phyloP scores from a whole-genome alignment of 495 filamentous ascomycete genomes.

The Penicillium lividum region DNA sequence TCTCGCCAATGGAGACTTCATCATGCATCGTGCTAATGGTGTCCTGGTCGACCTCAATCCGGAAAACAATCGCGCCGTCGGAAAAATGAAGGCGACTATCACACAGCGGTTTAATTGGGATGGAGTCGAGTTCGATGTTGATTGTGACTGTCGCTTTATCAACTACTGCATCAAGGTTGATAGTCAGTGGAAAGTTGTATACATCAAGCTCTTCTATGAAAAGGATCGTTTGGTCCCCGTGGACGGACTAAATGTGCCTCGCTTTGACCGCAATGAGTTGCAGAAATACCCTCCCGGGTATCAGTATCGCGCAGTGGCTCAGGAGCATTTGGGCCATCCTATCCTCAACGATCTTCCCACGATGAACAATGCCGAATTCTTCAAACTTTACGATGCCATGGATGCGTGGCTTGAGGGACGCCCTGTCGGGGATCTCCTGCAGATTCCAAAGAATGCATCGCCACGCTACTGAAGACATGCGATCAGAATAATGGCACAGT shows the following conservation, averaged over 20 bases:
- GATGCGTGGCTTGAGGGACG: not conserved
- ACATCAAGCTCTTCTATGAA: not conserved
- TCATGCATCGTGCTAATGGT: not conserved
- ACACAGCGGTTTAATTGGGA: not conserved
- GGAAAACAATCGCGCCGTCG: not conserved
- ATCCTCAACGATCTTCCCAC: not conserved
- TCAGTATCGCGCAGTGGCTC: not conserved
- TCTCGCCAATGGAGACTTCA: conserved; percentile 2
- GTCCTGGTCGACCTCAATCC: not conserved
- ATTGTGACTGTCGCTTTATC: not conserved
- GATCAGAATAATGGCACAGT: too few relatives aligned
- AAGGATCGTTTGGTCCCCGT: not conserved
- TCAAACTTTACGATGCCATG: not conserved
- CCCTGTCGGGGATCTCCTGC: too few relatives aligned
- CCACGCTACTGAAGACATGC: too few relatives aligned
- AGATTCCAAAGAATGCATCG: too few relatives aligned
- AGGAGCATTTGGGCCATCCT: not conserved
- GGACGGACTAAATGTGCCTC: not conserved
- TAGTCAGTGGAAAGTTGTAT: not conserved
- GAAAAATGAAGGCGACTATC: not conserved
- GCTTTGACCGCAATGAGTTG: not conserved
- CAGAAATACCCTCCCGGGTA: not conserved
- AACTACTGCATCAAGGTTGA: not conserved
- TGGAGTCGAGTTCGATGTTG: not conserved
- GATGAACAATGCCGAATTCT: not conserved